A percentile compares a stretch with the other conserved stretches of the same genome.
Evolutionary conservation across 352 stramenopile genomes (phyloP).

Genomic region (Bremia lactucae): DNA sequence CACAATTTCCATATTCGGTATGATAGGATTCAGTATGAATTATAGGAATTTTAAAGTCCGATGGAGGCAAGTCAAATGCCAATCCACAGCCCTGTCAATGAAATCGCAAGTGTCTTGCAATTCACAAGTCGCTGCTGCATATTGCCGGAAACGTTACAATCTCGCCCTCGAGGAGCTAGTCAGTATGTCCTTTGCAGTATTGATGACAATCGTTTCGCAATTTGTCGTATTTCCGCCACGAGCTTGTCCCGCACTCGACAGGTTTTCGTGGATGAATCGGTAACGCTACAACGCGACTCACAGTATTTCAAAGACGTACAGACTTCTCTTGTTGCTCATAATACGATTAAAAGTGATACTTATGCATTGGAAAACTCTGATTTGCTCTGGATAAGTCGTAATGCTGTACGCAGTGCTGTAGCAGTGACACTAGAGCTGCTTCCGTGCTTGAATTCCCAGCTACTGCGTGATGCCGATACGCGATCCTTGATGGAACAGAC

Average conservation of each 20-base stretch:
- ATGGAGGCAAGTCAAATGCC: no score
- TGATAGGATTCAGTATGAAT: no score
- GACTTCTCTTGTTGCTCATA: constrained; percentile 11
- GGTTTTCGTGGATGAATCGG: constrained; percentile 11
- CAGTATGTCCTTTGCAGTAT: constrained; percentile 27
- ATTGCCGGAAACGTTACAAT: constrained; percentile 20
- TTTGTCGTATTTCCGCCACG: constrained; percentile 33
- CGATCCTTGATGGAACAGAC: constrained; percentile 44
- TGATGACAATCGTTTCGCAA: constrained; percentile 5
- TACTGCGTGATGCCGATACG: constrained; percentile 23
- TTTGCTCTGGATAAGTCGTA: constrained; percentile 39
- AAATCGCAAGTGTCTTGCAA: constrained; percentile 18
- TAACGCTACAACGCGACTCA: constrained; percentile 19
- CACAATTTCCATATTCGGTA: no score
- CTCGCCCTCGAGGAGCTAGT: constrained; percentile 20
- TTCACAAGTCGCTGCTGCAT: constrained; percentile 57
- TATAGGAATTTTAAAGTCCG: no score
- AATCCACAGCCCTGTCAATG: constrained; percentile 4
- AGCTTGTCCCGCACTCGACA: neutral
- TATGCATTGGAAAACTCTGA: neutral
- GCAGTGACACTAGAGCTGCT: constrained; percentile 41
- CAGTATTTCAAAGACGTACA: constrained; percentile 15
- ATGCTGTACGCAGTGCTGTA: constrained; percentile 27
- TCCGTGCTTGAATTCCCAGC: constrained; percentile 5
- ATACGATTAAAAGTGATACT: neutral